Base-by-base conservation (phyloP, 2,329 filamentous ascomycete species). In the Aspergillus ochraceus region DNA sequence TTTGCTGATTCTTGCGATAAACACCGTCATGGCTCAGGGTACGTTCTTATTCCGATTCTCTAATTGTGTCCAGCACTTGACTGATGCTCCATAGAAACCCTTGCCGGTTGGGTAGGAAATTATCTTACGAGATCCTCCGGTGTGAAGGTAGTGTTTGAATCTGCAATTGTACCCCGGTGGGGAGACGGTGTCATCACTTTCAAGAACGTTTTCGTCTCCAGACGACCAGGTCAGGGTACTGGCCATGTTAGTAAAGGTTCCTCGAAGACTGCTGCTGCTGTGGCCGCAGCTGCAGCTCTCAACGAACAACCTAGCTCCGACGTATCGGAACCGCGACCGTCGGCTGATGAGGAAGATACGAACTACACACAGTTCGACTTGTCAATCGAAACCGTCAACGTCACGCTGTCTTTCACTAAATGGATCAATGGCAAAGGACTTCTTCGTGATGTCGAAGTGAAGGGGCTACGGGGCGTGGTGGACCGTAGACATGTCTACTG, bases 301-400 rank as follows among this genome's bases (percentile, higher is more conserved):
- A 74, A 77, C 42, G 80, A 79, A 55, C 75, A 77, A 32, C 65
- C 70, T 47, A 74, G 73, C 29, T 81, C 83, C 30, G 76, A 79
- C 1, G 69, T 74, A 17, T 65, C 68, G n/a, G 70, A 68, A 60
- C 65, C 64, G 53, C 70, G 60, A 60, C 64, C 50, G 29, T 60
- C 55, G 17, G 64, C 66, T 3, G 82, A 85, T 63, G 85, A 88
- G 59, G 93, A 98, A 70, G 94, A 98, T 71, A 92, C 91, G 19
- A 99, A 99, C 72, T 99, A 98, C 74, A 97, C 93, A 0, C 95
- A 99, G 68, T 99, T 97, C 68, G 95, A 99, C 71, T 82, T 99
- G 17, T 97, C 92, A 0, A 91, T 99, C 60, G 91, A 95, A 63
- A 96, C 91, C 0, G 91, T 99, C 62, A 97, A 99, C 70, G 94